Evolutionary conservation across 1,284 basidiomycete species (phyloP), one percentile per base, ranked within the genome.

Genomic region (Cryptococcus sp.): DNA sequence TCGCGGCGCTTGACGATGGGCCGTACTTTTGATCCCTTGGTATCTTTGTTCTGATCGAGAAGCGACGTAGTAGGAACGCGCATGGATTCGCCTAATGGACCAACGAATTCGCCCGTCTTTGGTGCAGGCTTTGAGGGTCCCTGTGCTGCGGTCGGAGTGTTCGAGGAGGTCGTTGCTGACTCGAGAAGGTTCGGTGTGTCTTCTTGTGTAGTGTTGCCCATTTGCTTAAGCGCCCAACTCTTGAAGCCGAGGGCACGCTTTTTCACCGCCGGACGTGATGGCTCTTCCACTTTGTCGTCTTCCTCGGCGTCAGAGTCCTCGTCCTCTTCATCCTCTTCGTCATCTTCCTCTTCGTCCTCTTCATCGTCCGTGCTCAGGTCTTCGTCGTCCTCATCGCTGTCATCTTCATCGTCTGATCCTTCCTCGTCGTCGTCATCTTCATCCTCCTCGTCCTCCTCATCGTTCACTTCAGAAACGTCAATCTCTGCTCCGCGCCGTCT

Each of bases 221-320:
- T 76, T 42, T 93, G 90, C 54, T 87, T 84, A 66, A 86, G 76
- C 0, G 91, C 92, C 91, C 92, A 94, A 46, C 85, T 82, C 72
- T 93, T 93, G 84, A 93, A 94, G 7, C 84, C 84, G 4, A 82
- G 68, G 17, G 77, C 77, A 80, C 83, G 62, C 61, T 71, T 71
- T 60, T 71, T 67, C 44, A 42, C 67, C 3, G 66, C 62, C 25
- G 64, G 57, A 5, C 48, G 52, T 59, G 56, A 39, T 5, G 56
- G 62, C 2, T 59, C 59, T 3, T 62, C 66, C 2, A 65, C 66
- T 3, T 59, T 71, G 20, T 56, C 68, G 0, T 61, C 60, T 11
- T 66, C 60, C 5, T 62, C 61, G 1, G 60, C 54, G 8, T 45
- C 42, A n/a, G 42, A n/a, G 5, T n/a, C n/a, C 16, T 45, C 42